Evolutionary conservation across 257 asterid species (phyloP).

Genomic region (Solanum sejunctum): DNA sequence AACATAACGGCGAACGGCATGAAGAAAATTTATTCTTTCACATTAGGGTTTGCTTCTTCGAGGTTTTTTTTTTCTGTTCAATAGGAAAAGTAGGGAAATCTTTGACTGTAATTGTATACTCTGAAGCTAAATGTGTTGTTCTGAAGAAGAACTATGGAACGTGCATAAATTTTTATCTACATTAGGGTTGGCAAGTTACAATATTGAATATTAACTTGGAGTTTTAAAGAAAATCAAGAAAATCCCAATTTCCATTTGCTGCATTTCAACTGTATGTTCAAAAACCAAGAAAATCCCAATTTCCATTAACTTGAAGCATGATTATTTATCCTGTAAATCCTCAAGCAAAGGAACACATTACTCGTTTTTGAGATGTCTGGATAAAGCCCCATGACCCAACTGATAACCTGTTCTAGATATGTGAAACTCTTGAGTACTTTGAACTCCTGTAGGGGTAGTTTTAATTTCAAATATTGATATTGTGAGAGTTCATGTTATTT

Average conservation of each 20-base stretch:
- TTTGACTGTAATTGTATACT: neutral
- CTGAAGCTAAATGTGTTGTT: neutral
- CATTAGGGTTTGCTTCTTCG: neutral
- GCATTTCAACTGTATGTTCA: neutral
- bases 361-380: neutral
- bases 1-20: no score
- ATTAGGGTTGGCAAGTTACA: neutral
- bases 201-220: neutral
- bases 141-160: neutral
- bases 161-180: no score
- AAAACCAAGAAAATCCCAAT: neutral
- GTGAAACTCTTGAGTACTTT: neutral
- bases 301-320: neutral
- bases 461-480: neutral
- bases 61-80: neutral
- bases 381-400: neutral
- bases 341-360: neutral
- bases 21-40: neutral
- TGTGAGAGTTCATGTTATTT: neutral
- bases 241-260: neutral
- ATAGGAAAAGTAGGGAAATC: neutral
- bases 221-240: neutral
- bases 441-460: neutral
- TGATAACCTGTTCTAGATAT: neutral
- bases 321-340: neutral